These are phyloP conservation scores for Floccularia luteovirens DNA, from an alignment of 768 basidiomycete species.

Conservation along the genomic window DNA sequence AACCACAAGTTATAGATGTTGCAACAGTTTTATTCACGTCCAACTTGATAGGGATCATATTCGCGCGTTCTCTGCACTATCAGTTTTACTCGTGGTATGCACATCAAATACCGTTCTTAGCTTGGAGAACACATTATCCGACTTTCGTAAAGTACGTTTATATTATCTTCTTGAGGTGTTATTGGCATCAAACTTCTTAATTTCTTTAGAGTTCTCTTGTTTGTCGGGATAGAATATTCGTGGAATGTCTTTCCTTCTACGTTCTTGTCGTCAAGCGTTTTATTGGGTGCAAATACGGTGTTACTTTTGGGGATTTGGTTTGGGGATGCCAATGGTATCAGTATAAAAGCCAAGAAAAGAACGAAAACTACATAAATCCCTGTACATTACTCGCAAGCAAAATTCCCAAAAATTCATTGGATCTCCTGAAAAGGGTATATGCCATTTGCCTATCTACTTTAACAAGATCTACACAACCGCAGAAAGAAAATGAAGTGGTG, in stretches of 20 bases:
- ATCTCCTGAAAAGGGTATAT: too few species aligned
- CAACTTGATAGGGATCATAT: conserved; percentile 86
- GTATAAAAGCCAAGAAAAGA: too few species aligned
- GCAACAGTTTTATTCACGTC: conserved; percentile 82
- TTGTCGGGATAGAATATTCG: conserved; percentile 20
- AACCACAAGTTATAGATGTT: conserved; percentile 41
- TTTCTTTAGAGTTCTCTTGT: conserved; percentile 44
- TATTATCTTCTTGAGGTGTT: conserved; percentile 1
- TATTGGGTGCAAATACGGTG: conserved; percentile 17
- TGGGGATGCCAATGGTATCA: conserved; percentile 10
- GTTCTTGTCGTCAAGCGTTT: conserved; percentile 15
- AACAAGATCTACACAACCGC: too few species aligned
- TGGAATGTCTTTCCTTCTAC: conserved; percentile 14
- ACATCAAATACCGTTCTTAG: conserved; percentile 79
- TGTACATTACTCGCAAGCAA: too few species aligned
- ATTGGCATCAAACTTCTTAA: conserved; percentile 6
- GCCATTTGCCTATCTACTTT: too few species aligned
- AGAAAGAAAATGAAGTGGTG: too few species aligned
- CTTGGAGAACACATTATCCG: conserved; percentile 68
- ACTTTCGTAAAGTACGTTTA: conserved; percentile 49
- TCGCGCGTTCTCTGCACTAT: conserved; percentile 93
- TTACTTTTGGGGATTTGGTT: conserved; percentile 27
- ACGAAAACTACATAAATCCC: too few species aligned
- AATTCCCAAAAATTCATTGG: too few species aligned
- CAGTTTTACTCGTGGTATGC: conserved; percentile 99